Base-by-base conservation (phyloP, 352 stramenopile species). In the Phytophthora cajani region DNA sequence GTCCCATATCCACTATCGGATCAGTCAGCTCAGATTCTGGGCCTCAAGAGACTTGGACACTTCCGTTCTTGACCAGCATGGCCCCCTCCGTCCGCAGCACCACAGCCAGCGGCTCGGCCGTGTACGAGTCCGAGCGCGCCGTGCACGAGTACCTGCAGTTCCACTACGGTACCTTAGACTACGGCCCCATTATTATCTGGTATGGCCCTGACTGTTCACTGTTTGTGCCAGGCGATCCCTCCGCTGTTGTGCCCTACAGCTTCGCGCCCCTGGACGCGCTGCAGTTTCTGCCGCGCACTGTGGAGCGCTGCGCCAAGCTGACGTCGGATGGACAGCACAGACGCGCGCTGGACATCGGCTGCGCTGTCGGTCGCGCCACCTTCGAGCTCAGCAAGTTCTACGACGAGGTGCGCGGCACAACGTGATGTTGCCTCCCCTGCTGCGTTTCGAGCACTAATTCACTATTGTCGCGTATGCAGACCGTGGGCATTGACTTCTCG, bases 401-500 rank as follows among this genome's bases (percentile, higher is more conserved):
- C 77, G 85, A 98, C 69, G 85, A 98, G 76, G 94, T 92, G 59
- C 19, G 47, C 44, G 3, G 3, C 9, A 12, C 8, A 51, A 17
- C n/a, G 44, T 14, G n/a, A 9, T 11, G 9, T 10, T 30, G 47
- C 19, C 14, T 9, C 11, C 23, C 23, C 6, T 30, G 21, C 6
- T 30, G 21, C 9, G 19, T 3, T n/a, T n/a, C 19, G 19, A 17
- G 19, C 47, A 30, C 47, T 30, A 10, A 44, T 12, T n/a, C 38
- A 44, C 5, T 42, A 17, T 44, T 44, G 8, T 2, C n/a, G 12
- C 16, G 23, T 30, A 7, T 77, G 10, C 23, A 92, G 84, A 75
- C 96, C 11, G 84, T 98, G 56, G 97, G 95, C 12, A 94, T 99
- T 75, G 97, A 99, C 67, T 99, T 98, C 65, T 91, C 92, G 70